Base-by-base conservation (phyloP, 371 early-diverging fungal genomes). In the Apophysomyces sp. region DNA sequence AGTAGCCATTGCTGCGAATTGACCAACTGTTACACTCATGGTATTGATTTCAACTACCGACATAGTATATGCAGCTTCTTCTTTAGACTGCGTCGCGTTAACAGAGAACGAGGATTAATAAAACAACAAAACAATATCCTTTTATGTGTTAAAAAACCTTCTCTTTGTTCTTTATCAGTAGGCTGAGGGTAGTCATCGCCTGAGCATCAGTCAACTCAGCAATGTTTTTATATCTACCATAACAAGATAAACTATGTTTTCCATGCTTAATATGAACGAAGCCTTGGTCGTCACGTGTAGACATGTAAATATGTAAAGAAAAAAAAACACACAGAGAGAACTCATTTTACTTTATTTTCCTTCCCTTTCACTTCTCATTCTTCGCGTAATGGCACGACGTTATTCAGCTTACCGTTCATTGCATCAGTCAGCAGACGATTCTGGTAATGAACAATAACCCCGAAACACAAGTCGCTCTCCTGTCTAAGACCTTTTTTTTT, bases 371-470 rank as follows among this genome's bases (percentile, higher is more conserved):
- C 26, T 21, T 39, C 27, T 24, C 37, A 32, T 32, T 32, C 9
- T n/a, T 26, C 27, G n/a, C 21, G 21, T 21, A 16, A 44, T 44
- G 49, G 9, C 49, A 44, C 49, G 21, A 44, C n/a, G 49, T 7
- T 44, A 44, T 34, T 73, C 79, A 16, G 66, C 52, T 49, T 44
- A 44, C 49, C 18, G 49, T 18, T 72, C 74, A 27, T 68, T 72
- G 13, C 75, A 77, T 60, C 72, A 74, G 65, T 66, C 65, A 18
- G 76, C 75, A 30, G 79, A 81, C 52, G 82, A 78, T 62, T 73
- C 82, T 29, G 79, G 82, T 79, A 74, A 52, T 49, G 21, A 16
- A 2, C 1, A 18, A 21, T 16, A 31, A 44, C 8, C 24, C 8
- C 21, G 26, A 7, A 7, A 13, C 15, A 37, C 9, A 37, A 16